Base-by-base conservation (phyloP, 768 basidiomycete species). In the Suillus brevipes region DNA sequence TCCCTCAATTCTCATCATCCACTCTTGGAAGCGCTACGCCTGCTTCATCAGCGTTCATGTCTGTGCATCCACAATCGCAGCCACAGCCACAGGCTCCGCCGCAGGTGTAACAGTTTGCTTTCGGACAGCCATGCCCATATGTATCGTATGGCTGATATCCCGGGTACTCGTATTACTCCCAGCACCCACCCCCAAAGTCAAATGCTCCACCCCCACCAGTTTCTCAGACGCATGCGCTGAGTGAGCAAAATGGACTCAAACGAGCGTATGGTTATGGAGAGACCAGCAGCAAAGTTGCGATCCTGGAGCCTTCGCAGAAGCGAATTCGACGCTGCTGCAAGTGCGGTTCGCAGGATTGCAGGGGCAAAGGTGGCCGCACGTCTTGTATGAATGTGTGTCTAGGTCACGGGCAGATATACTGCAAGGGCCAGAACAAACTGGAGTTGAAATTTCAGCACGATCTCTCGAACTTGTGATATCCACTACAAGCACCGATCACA, bases 321-420 rank as follows among this genome's bases (percentile, higher is more conserved):
- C 83, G 92, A 3, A 85, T 85, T 52, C 88, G 92, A 47, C 92
- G 92, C 71, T 94, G 91, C 70, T 88, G 88, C 74, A 94, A 94
- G 65, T 76, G 31, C 4, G 31, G 4, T 31, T 31, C 31, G 31
- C 31, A 4, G 31, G 31, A 4, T 31, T 31, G 28, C 28, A 28
- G 3, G 28, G 28, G 28, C 28, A 28, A 31, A 31, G 31, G 4
- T 31, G 31, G 31, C 3, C 31, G 31, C 31, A 31, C 31, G 31
- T 2, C 4, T 2, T 31, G 31, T 4, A 4, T 31, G 31, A 31
- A 31, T 31, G 31, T 4, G 31, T 31, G 31, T 31, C 4, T 4
- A 31, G 31, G 4, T 31, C 4, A 4, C 31, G 31, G 31, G 28
- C 1, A 28, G 31, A 31, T 31, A 31, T 31, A 2, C 31, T 31